Conservation (phyloP, 768 basidiomycete species). For the Trametes maxima region DNA sequence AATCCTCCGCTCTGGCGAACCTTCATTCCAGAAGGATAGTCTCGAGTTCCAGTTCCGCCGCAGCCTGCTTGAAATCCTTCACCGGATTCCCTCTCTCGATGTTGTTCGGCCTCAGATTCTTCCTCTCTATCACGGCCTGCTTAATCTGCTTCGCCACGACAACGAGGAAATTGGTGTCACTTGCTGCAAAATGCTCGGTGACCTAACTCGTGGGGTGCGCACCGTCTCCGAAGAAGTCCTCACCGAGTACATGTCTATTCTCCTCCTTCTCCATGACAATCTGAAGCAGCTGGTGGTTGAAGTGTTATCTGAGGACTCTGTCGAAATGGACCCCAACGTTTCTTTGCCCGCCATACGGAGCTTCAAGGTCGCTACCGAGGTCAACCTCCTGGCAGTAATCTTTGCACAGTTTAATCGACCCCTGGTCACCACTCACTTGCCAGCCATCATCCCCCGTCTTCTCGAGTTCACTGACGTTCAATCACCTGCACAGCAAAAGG, state of each 20-base stretch:
- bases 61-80: constrained; percentile 84
- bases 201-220: constrained; percentile 81
- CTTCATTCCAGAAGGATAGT: constrained; percentile 65
- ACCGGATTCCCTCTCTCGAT: constrained; percentile 84
- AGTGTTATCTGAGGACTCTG: constrained; percentile 69
- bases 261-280: constrained; percentile 77
- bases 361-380: constrained; percentile 93
- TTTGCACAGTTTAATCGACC: constrained; percentile 82
- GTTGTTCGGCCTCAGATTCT: constrained; percentile 68
- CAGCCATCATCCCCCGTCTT: constrained; percentile 72
- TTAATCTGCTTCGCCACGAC: constrained; percentile 82
- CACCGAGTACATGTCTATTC: constrained; percentile 76
- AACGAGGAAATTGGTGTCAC: constrained; percentile 95
- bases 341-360: constrained; percentile 77
- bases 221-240: constrained; percentile 72
- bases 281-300: constrained; percentile 73
- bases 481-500: constrained; percentile 78
- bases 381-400: constrained; percentile 89
- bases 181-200: constrained; percentile 90
- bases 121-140: constrained; percentile 75
- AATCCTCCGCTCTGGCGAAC: constrained; percentile 68
- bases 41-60: constrained; percentile 83
- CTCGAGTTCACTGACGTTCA: constrained; percentile 79
- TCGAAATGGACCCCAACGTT: constrained; percentile 52
- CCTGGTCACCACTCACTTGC: constrained; percentile 64